phyloP scores from a whole-genome alignment of 768 basidiomycete genomes.

The Russula ochroleuca region DNA sequence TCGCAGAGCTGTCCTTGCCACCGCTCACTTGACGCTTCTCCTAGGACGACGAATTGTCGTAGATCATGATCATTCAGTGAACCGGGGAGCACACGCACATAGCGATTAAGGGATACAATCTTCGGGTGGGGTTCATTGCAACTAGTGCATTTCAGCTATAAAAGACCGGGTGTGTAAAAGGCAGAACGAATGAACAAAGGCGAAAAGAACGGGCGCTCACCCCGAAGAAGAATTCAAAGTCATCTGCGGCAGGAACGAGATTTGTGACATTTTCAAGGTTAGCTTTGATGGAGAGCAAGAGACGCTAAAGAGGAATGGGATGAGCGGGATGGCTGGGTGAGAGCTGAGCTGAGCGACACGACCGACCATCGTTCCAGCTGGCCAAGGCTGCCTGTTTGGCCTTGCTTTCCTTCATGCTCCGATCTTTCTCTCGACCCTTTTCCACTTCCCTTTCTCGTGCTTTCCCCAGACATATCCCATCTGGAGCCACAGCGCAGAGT shows the following conservation, averaged over 20 bases:
- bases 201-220: constrained; percentile 35
- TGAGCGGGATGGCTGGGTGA: constrained; percentile 7
- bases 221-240: constrained; percentile 80
- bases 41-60: constrained; percentile 38
- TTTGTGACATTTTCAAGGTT: constrained; percentile 76
- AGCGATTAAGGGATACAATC: constrained; percentile 63
- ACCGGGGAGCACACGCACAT: constrained; percentile 38
- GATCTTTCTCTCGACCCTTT: constrained; percentile 27
- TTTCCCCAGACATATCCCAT: constrained; percentile 20
- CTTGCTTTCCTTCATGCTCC: constrained; percentile 19
- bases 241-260: constrained; percentile 56
- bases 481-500: not conserved
- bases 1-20: constrained; percentile 61
- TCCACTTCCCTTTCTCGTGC: constrained; percentile 30
- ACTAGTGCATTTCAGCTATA: constrained; percentile 70
- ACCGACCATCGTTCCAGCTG: constrained; percentile 6
- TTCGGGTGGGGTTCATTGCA: constrained; percentile 78
- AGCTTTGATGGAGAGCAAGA: constrained; percentile 68
- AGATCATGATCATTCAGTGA: not conserved
- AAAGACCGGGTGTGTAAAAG: constrained; percentile 4
- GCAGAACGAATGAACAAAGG: not conserved
- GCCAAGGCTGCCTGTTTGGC: constrained; percentile 21
- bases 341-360: not conserved
- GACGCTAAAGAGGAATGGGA: constrained; percentile 39
- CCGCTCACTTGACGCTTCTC: constrained; percentile 62